Base-by-base conservation (phyloP, 768 basidiomycete genomes). In the Suillus placidus region DNA sequence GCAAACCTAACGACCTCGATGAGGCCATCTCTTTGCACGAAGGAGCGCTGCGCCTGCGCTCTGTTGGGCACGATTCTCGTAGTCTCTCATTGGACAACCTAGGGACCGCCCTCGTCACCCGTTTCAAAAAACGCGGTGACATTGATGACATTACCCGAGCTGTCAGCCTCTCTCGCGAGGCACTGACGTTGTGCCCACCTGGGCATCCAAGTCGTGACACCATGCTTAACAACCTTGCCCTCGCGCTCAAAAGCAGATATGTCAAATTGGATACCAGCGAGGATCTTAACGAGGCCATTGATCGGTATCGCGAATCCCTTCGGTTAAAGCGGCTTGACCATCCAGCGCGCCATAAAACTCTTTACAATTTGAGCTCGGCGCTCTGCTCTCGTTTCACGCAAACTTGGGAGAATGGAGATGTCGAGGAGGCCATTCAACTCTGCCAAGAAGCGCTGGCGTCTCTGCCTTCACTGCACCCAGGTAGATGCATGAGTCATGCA, bases 381-480 rank as follows among this genome's bases (percentile, higher is more conserved):
- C 67, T 74, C 26, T 43, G 54, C 18, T 37, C 60, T 5, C 70
- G 71, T 30, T 74, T 71, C 64, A 16, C 52, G 26, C 6, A 56
- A 3, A 37, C 8, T 10, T 2, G 37, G 0, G 57, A 67, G 34
- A n/a, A 1, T 6, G 51, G 63, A 20, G 75, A 76, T 47, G 30
- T 76, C 8, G 66, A 77, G 1, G 76, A 71, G 42, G 69, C 75
- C 35, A 72, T 51, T 43, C 5, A 8, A 9, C 23, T 67, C 12
- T 67, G 62, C 51, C 20, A 3, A 35, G 56, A 70, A 34, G 49
- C 68, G 30, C 30, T 69, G 2, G 16, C 58, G 13, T 30, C 43
- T 20, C 8, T 45, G 20, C 43, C 43, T 45, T 45, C 43, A 45
- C 20, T 45, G 20, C 43, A 45, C 20, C 43, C 43, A 45, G 43